These are phyloP conservation scores for Penicillium turbatum DNA, from an alignment of 495 filamentous ascomycete species.

Conservation along the genomic window DNA sequence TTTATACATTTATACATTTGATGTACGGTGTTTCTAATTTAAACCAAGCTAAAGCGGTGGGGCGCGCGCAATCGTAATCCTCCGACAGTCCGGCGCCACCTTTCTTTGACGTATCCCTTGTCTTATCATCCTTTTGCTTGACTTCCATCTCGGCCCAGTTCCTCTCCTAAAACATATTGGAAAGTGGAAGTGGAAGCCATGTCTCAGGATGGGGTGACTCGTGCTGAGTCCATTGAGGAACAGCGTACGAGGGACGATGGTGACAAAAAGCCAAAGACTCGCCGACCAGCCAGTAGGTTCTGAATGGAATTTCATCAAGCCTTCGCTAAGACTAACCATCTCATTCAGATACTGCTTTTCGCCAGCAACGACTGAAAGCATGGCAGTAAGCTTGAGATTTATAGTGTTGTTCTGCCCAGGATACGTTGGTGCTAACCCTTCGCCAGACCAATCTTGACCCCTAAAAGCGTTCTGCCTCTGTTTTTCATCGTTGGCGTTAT, in stretches of 20 bases:
- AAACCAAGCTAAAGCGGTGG: slow-evolving; percentile 15
- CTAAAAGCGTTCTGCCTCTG: slow-evolving; percentile 84
- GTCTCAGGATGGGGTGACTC: slow-evolving; percentile 44
- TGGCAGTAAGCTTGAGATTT: slow-evolving; percentile 67
- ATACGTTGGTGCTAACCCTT: slow-evolving; percentile 4
- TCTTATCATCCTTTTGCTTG: slow-evolving; percentile 5
- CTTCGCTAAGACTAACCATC: neutral
- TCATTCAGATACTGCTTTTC: slow-evolving; percentile 75
- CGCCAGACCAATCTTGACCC: slow-evolving; percentile 79
- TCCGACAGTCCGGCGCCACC: slow-evolving; percentile 25
- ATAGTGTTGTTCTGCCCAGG: neutral
- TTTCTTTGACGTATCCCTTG: slow-evolving; percentile 30
- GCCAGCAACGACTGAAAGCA: slow-evolving; percentile 87
- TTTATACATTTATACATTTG: neutral
- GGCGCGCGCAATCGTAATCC: slow-evolving; percentile 13
- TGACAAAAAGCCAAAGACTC: slow-evolving; percentile 77
- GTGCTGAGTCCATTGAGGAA: slow-evolving; percentile 47
- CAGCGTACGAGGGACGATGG: slow-evolving; percentile 41
- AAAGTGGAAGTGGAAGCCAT: slow-evolving; percentile 27
- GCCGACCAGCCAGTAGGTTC: slow-evolving; percentile 74
- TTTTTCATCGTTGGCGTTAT: slow-evolving; percentile 84
- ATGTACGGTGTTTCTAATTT: slow-evolving; percentile 4
- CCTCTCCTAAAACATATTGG: slow-evolving; percentile 8
- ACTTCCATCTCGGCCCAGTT: neutral
- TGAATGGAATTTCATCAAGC: neutral